Conservation (phyloP, 495 filamentous ascomycete genomes). For the Aspergillus asperescens region DNA sequence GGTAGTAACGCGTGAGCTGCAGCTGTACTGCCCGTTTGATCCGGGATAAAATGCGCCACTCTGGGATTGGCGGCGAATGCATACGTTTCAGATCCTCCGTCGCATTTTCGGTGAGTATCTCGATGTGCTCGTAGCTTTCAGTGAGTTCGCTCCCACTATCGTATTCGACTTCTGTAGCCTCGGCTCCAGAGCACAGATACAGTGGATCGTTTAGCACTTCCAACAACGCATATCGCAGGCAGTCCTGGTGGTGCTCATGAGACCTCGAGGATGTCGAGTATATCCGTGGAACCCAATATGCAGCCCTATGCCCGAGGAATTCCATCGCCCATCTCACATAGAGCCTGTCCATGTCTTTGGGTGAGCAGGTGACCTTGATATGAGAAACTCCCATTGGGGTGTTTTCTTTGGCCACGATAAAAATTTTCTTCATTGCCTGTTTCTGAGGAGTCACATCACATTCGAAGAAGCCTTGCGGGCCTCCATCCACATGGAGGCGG, state of each 20-base stretch:
- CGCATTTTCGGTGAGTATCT: background rate
- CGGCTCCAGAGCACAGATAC: background rate
- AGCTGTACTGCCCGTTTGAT: background rate
- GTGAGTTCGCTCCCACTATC: background rate
- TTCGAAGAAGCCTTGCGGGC: slow-evolving; percentile 28
- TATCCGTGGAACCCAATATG: slow-evolving; percentile 28
- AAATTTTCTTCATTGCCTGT: slow-evolving; percentile 17
- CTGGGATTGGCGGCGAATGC: background rate
- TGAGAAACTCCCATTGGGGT: slow-evolving; percentile 17
- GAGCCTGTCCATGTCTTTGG: slow-evolving; percentile 25
- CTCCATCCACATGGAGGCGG: slow-evolving; percentile 28
- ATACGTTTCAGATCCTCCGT: background rate
- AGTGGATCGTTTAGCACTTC: background rate
- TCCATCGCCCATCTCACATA: slow-evolving; percentile 27
- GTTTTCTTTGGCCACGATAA: slow-evolving; percentile 9
- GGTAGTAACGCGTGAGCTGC: background rate
- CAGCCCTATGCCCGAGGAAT: slow-evolving; percentile 3
- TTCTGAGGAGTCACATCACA: slow-evolving; percentile 15
- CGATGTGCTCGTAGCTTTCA: background rate
- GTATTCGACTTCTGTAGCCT: background rate
- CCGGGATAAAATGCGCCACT: background rate
- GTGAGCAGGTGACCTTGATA: slow-evolving; percentile 26
- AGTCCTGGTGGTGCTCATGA: slow-evolving; percentile 4
- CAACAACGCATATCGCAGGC: slow-evolving; percentile 11
- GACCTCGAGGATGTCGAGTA: slow-evolving; percentile 13